A percentile compares a stretch with the other conserved stretches of the same genome.
These are phyloP conservation scores for Aureobasidium sp. DNA, from an alignment of 2,329 filamentous ascomycete species.

Conservation along the genomic window DNA sequence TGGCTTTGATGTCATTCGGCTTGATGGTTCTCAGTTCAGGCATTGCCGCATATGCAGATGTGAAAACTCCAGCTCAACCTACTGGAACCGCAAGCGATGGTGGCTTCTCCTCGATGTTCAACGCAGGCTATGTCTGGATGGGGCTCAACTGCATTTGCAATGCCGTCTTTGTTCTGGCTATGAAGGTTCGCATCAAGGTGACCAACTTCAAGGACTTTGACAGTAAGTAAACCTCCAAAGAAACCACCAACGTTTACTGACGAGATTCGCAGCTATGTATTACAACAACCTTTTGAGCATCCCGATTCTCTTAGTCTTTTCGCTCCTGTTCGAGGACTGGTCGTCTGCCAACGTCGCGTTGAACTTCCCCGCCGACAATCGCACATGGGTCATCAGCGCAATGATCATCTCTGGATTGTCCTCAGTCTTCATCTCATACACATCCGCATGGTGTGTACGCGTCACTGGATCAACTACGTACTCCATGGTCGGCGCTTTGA, in stretches of 20 bases:
- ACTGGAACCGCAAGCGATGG: slow-evolving; percentile 29
- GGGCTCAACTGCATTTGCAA: slow-evolving; percentile 92
- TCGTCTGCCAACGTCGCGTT: slow-evolving; percentile 70
- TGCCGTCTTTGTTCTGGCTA: slow-evolving; percentile 79
- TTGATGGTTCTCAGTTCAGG: slow-evolving; percentile 94
- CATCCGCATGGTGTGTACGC: slow-evolving; percentile 96
- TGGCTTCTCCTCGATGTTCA: slow-evolving; percentile 67
- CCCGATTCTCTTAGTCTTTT: slow-evolving; percentile 76
- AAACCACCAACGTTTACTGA: not conserved
- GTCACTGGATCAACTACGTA: slow-evolving; percentile 97
- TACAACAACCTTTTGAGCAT: slow-evolving; percentile 99
- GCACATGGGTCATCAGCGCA: slow-evolving; percentile 72
- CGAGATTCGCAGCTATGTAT: slow-evolving; percentile 24
- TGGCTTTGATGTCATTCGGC: slow-evolving; percentile 87
- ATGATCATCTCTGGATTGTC: slow-evolving; percentile 93
- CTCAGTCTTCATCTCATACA: slow-evolving; percentile 97
- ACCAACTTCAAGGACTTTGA: slow-evolving; percentile 99
- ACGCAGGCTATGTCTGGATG: slow-evolving; percentile 97
- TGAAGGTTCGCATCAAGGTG: slow-evolving; percentile 98
- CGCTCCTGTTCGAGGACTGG: slow-evolving; percentile 86
- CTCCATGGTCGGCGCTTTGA: slow-evolving; percentile 97
- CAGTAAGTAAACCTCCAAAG: slow-evolving; percentile 55
- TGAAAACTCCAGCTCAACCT: slow-evolving; percentile 65
- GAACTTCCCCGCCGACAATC: slow-evolving; percentile 81
- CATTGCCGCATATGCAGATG: slow-evolving; percentile 95